phyloP scores from a whole-genome alignment of 2,329 filamentous ascomycete genomes.

The Cytospora leucostoma region DNA sequence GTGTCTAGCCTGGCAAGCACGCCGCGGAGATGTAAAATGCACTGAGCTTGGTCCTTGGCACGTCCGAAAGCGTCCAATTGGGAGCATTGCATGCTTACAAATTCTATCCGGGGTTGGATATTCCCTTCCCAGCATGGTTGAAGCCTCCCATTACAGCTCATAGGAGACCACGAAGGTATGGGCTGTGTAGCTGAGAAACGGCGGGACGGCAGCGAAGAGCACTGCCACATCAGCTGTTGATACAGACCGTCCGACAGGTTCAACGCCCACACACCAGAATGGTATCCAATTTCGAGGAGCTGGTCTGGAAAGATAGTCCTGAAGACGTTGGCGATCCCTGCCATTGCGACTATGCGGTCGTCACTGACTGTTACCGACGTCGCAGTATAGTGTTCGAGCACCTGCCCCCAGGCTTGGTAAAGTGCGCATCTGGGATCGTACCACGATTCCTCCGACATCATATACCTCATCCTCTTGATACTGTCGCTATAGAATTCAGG shows the following conservation, averaged over 20 bases:
- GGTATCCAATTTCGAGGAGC: not conserved
- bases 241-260: not conserved
- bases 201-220: not conserved
- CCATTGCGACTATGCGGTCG: slow-evolving; percentile 11
- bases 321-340: not conserved
- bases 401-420: not conserved
- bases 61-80: slow-evolving; percentile 4
- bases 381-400: not conserved
- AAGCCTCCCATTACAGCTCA: not conserved
- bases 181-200: slow-evolving; percentile 1
- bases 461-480: not conserved
- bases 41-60: not conserved
- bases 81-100: not conserved
- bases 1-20: not conserved
- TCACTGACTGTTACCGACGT: slow-evolving; percentile 1
- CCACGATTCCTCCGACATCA: not conserved
- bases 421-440: not conserved
- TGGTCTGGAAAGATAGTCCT: not conserved
- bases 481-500: not conserved
- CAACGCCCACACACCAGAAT: slow-evolving; percentile 2
- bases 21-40: slow-evolving; percentile 5
- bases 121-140: not conserved
- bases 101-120: not conserved
- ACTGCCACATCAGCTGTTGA: slow-evolving; percentile 4
- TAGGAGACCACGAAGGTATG: slow-evolving; percentile 7